These are phyloP conservation scores for Alternaria brassicicola DNA, from an alignment of 2,329 filamentous ascomycete species.

Conservation along the genomic window DNA sequence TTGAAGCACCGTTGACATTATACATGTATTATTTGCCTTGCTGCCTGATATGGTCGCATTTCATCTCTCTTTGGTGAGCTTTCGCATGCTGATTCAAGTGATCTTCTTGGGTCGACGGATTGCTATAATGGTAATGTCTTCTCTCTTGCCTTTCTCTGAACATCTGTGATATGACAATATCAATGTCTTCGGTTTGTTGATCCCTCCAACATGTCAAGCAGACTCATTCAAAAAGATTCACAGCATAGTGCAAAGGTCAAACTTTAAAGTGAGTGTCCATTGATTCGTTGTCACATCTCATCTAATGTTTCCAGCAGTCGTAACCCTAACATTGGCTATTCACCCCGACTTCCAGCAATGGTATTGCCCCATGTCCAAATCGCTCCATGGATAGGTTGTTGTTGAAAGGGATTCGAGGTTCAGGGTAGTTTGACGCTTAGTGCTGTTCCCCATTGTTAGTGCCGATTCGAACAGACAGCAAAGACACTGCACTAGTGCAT, in stretches of 20 bases:
- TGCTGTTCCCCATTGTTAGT: slow-evolving; percentile 7
- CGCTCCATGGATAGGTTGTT: neutral
- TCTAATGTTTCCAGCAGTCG: neutral
- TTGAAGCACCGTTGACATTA: neutral
- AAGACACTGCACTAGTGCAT: neutral
- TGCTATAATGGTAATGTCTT: neutral
- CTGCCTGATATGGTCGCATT: neutral
- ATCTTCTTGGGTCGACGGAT: neutral
- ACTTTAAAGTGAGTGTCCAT: neutral
- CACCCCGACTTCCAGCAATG: neutral
- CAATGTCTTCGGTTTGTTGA: neutral
- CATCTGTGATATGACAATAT: neutral
- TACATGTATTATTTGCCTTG: neutral
- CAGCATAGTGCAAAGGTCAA: neutral
- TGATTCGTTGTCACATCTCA: neutral
- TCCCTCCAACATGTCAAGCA: neutral
- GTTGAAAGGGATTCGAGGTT: neutral
- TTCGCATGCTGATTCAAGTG: neutral
- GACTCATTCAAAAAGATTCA: neutral
- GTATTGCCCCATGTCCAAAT: neutral
- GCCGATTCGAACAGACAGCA: neutral
- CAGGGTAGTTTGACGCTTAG: slow-evolving; percentile 12
- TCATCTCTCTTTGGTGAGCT: neutral
- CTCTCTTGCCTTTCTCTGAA: neutral
- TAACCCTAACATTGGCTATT: neutral